Conservation (phyloP, 257 asterid species). For the Rehmannia glutinosa region DNA sequence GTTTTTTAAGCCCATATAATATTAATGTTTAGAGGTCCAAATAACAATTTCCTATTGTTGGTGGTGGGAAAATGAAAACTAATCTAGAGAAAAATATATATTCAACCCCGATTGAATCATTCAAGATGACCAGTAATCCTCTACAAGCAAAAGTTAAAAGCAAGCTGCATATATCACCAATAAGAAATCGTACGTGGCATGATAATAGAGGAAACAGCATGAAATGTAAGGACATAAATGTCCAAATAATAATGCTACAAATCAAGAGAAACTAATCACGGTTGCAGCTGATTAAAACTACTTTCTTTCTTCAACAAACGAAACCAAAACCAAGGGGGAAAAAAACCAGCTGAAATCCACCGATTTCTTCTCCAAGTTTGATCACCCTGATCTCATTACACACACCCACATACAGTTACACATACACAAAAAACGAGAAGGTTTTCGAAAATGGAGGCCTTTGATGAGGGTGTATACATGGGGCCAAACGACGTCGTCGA, state of each 20-base stretch:
- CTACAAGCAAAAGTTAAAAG: background rate
- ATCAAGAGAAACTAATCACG: background rate
- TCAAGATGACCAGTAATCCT: slow-evolving; percentile 3
- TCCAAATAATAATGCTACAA: background rate
- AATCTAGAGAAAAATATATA: background rate
- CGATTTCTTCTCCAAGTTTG: slow-evolving; percentile 28
- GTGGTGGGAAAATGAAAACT: background rate
- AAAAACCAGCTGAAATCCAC: slow-evolving; percentile 14
- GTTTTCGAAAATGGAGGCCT: slow-evolving; percentile 41
- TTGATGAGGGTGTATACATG: slow-evolving; percentile 36
- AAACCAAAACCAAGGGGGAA: background rate
- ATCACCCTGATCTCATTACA: slow-evolving; percentile 19
- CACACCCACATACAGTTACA: background rate
- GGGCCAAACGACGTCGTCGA: slow-evolving; percentile 29
- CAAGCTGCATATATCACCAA: too few species aligned
- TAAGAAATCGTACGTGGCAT: background rate
- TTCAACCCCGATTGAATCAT: slow-evolving; percentile 10
- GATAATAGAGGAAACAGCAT: background rate
- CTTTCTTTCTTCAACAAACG: background rate
- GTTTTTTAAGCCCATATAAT: too few species aligned
- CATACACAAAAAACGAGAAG: background rate
- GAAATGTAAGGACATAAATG: too few species aligned
- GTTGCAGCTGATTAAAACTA: background rate
- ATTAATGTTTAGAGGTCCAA: too few species aligned
- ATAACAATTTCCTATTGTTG: background rate